Evolutionary conservation across 2,329 filamentous ascomycete genomes (phyloP).

Genomic region (Claviceps lovelessii): DNA sequence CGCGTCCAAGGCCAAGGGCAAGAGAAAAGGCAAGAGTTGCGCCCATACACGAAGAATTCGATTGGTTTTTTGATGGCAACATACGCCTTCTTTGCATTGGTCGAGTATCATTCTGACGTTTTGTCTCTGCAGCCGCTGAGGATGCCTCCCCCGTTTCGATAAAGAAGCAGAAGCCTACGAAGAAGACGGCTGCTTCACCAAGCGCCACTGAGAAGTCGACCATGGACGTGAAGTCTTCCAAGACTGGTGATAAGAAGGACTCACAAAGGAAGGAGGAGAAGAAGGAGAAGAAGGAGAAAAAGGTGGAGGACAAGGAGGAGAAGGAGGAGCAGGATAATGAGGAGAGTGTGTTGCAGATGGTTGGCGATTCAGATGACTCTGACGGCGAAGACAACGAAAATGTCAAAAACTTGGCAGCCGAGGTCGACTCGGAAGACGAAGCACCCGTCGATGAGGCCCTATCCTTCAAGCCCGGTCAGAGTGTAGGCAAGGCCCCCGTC

Average conservation of each 20-base stretch:
- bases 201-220: conserved; percentile 4
- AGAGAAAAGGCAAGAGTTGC: conserved; percentile 18
- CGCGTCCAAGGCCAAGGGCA: conserved; percentile 21
- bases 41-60: background rate
- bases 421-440: conserved; percentile 31
- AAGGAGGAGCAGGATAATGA: conserved; percentile 17
- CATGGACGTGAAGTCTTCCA: conserved; percentile 11
- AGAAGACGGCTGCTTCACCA: background rate
- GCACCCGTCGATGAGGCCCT: conserved; percentile 22
- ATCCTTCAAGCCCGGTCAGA: conserved; percentile 32
- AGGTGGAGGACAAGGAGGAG: conserved; percentile 7
- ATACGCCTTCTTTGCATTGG: background rate
- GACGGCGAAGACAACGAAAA: conserved; percentile 28
- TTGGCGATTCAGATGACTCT: conserved; percentile 17
- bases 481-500: conserved; percentile 37
- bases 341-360: conserved; percentile 19
- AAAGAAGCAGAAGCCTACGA: conserved; percentile 19
- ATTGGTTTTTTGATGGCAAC: background rate
- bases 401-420: conserved; percentile 28
- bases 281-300: conserved; percentile 3
- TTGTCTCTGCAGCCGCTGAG: conserved; percentile 10
- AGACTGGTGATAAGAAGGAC: conserved; percentile 21
- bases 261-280: conserved; percentile 9
- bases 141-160: conserved; percentile 20
- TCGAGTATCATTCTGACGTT: conserved; percentile 8